These are phyloP conservation scores for Erythrophleum ivorense DNA, from an alignment of 331 rosid species.

Conservation along the genomic window DNA sequence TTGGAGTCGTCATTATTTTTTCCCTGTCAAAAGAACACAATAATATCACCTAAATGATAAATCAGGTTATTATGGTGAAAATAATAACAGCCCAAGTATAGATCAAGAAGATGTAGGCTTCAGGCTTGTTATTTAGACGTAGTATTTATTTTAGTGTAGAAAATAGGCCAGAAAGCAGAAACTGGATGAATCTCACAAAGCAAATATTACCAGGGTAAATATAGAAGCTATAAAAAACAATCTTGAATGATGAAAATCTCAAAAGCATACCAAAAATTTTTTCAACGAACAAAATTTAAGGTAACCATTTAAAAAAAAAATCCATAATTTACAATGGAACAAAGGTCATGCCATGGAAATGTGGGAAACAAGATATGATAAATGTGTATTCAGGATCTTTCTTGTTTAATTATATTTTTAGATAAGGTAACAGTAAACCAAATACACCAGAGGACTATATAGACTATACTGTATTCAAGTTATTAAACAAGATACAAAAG, in stretches of 20 bases:
- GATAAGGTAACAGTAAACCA: background rate
- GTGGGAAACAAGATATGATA: too few species aligned
- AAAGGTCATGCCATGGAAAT: background rate
- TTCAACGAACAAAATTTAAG: background rate
- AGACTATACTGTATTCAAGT: background rate
- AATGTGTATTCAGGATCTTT: background rate
- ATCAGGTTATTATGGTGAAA: slow-evolving; percentile 10
- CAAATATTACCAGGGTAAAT: background rate
- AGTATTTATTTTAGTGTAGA: background rate
- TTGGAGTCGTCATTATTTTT: slow-evolving; percentile 84
- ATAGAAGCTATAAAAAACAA: background rate
- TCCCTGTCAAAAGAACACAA: slow-evolving; percentile 59
- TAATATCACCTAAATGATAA: slow-evolving; percentile 20
- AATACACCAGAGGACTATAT: background rate
- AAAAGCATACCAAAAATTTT: background rate
- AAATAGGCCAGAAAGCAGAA: background rate
- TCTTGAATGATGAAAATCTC: background rate
- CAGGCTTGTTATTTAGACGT: background rate
- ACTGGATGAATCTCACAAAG: background rate
- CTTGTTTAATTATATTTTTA: background rate
- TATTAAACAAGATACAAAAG: background rate
- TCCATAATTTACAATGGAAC: background rate
- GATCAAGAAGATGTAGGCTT: slow-evolving; percentile 32
- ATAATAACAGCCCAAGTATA: slow-evolving; percentile 9
- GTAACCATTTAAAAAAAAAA: background rate